These are phyloP conservation scores for Suhomyces vadensis DNA, from an alignment of 805 yeast genomes.

Conservation along the genomic window DNA sequence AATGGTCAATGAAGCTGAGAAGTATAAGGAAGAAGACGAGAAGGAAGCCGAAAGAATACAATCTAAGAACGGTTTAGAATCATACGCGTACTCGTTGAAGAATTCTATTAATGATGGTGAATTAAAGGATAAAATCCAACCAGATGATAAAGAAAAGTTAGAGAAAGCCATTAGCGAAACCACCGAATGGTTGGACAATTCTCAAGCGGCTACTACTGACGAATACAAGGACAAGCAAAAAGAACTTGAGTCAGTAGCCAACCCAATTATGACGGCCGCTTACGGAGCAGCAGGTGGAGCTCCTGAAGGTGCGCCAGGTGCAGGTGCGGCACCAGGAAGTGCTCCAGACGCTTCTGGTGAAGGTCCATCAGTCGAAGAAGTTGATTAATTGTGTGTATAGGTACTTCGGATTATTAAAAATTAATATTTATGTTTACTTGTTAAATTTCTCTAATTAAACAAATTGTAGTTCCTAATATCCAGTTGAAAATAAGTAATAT, in stretches of 20 bases:
- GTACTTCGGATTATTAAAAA: neutral
- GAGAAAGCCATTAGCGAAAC: slow-evolving; percentile 44
- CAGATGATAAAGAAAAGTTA: slow-evolving; percentile 54
- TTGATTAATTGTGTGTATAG: slow-evolving; percentile 26
- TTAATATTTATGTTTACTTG: neutral
- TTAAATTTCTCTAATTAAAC: slow-evolving; percentile 25
- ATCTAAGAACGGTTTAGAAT: slow-evolving; percentile 84
- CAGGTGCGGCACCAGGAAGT: too few species aligned
- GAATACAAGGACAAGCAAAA: slow-evolving; percentile 42
- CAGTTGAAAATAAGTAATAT: slow-evolving; percentile 30
- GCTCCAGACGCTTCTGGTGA: slow-evolving; percentile 25
- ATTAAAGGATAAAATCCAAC: slow-evolving; percentile 45
- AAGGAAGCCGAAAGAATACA: slow-evolving; percentile 81
- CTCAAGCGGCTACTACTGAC: slow-evolving; percentile 42
- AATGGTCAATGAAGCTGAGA: slow-evolving; percentile 97
- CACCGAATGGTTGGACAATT: slow-evolving; percentile 40
- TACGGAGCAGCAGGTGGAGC: slow-evolving; percentile 29
- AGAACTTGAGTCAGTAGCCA: slow-evolving; percentile 42
- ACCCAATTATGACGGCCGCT: slow-evolving; percentile 39
- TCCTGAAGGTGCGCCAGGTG: slow-evolving; percentile 47
- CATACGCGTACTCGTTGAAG: slow-evolving; percentile 81
- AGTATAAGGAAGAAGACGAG: slow-evolving; percentile 88
- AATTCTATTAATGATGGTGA: slow-evolving; percentile 58
- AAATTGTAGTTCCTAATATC: slow-evolving; percentile 27
- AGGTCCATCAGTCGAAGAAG: slow-evolving; percentile 47